These are phyloP conservation scores for Nyssa sinensis DNA, from an alignment of 148 eudicot species.

Conservation along the genomic window DNA sequence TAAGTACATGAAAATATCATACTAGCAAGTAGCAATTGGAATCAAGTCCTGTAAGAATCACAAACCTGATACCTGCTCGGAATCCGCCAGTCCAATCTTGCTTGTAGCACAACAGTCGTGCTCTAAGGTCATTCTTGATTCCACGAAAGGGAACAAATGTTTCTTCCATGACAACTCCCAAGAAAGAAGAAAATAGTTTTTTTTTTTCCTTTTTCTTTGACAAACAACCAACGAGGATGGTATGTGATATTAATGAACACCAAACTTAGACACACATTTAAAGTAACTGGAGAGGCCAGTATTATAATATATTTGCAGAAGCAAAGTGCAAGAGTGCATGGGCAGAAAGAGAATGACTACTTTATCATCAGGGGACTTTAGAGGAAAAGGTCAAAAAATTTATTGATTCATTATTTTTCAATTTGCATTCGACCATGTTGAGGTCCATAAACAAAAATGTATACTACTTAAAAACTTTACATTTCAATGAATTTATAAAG, in stretches of 20 bases:
- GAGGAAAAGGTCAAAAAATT: slow-evolving; percentile 16
- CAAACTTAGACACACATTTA: slow-evolving; percentile 22
- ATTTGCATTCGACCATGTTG: slow-evolving; percentile 19
- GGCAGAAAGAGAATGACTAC: slow-evolving; percentile 31
- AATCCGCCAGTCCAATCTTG: slow-evolving; percentile 97
- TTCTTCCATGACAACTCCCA: slow-evolving; percentile 73
- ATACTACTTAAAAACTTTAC: slow-evolving; percentile 31
- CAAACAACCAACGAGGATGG: slow-evolving; percentile 23
- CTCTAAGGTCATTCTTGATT: slow-evolving; percentile 86
- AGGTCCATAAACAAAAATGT: slow-evolving; percentile 26
- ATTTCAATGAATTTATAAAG: slow-evolving; percentile 32
- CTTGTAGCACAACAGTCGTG: slow-evolving; percentile 84
- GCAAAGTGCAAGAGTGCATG: slow-evolving; percentile 16
- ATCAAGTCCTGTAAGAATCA: slow-evolving; percentile 10
- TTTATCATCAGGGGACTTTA: slow-evolving; percentile 8
- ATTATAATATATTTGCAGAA: slow-evolving; percentile 37
- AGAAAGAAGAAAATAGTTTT: slow-evolving; percentile 3
- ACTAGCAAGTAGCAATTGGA: not conserved
- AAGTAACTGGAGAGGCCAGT: slow-evolving; percentile 72
- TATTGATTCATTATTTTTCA: slow-evolving; percentile 31
- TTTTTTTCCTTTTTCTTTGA: slow-evolving; percentile 18
- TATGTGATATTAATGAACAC: slow-evolving; percentile 21
- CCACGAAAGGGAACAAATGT: slow-evolving; percentile 94
- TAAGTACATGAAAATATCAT: slow-evolving; percentile 4
- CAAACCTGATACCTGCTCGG: slow-evolving; percentile 87